These are phyloP conservation scores for Ensete ventricosum DNA, from an alignment of 176 grass and related monocot species.

Conservation along the genomic window DNA sequence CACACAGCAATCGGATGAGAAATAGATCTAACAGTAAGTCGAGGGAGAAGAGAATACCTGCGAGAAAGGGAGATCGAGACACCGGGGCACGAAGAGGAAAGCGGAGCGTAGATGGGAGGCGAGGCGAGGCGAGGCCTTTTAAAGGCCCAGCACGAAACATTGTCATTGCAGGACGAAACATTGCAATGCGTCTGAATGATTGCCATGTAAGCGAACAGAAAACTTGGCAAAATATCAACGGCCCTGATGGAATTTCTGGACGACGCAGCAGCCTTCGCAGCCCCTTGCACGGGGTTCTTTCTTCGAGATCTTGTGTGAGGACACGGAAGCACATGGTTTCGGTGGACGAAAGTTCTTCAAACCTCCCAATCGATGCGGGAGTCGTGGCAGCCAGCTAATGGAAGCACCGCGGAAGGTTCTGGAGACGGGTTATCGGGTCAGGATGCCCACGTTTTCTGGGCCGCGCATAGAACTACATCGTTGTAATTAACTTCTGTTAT, in stretches of 20 bases:
- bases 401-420: neutral
- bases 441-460: too few relatives aligned
- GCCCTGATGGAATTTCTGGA: neutral
- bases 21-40: neutral
- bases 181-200: neutral
- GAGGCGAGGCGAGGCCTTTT: too few relatives aligned
- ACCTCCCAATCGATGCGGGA: neutral
- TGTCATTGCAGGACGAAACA: neutral
- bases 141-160: neutral
- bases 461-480: too few relatives aligned
- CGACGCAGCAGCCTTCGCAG: neutral
- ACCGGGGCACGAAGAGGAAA: neutral
- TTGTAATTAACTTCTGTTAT: too few relatives aligned
- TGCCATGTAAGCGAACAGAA: neutral
- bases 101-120: neutral
- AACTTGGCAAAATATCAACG: too few relatives aligned
- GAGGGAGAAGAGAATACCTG: neutral
- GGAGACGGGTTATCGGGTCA: neutral
- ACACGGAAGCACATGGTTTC: too few relatives aligned
- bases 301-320: neutral
- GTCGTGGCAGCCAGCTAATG: neutral
- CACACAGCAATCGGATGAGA: neutral
- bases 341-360: neutral
- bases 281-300: neutral
- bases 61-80: neutral